These are phyloP conservation scores for Phytophthora pinifolia DNA, from an alignment of 352 stramenopile genomes.

Conservation along the genomic window DNA sequence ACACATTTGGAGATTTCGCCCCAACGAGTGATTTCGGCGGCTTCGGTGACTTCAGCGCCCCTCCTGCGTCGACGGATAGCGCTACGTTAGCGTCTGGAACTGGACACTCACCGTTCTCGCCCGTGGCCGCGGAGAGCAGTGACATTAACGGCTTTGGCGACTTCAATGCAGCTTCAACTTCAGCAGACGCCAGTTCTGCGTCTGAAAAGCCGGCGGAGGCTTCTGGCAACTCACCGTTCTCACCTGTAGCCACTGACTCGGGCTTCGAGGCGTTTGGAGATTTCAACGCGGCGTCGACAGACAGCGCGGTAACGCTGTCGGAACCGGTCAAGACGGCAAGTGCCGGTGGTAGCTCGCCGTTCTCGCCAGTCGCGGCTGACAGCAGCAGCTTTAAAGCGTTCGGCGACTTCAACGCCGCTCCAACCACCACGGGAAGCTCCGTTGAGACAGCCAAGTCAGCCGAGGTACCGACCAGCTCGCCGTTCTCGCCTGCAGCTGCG, in stretches of 20 bases:
- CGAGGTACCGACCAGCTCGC: constrained; percentile 5
- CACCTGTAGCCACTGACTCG: constrained; percentile 5
- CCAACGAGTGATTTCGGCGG: constrained; percentile 9
- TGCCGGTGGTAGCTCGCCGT: constrained; percentile 17
- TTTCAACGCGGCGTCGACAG: constrained; percentile 14
- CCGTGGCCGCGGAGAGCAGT: constrained; percentile 12
- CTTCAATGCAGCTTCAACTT: constrained; percentile 25
- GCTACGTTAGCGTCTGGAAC: constrained; percentile 1
- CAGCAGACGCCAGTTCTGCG: background rate
- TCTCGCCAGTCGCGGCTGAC: constrained; percentile 14
- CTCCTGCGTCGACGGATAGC: constrained; percentile 10
- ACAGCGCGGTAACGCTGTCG: background rate
- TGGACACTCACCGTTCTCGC: constrained; percentile 28
- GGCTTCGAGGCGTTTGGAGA: constrained; percentile 21
- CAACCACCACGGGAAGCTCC: constrained; percentile 6
- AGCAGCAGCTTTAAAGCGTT: constrained; percentile 16
- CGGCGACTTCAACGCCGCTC: constrained; percentile 15
- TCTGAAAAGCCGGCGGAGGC: constrained; percentile 2
- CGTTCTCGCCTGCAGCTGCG: constrained; percentile 13
- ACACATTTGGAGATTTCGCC: constrained; percentile 22
- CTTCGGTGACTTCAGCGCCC: constrained; percentile 20
- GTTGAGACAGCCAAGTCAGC: background rate
- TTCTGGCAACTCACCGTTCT: constrained; percentile 18
- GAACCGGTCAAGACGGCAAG: background rate
- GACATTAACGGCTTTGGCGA: constrained; percentile 29